Percentiles rank a stretch among this genome's conserved stretches.
phyloP scores from a whole-genome alignment of 257 asterid species.

The Ilex aquifolium region DNA sequence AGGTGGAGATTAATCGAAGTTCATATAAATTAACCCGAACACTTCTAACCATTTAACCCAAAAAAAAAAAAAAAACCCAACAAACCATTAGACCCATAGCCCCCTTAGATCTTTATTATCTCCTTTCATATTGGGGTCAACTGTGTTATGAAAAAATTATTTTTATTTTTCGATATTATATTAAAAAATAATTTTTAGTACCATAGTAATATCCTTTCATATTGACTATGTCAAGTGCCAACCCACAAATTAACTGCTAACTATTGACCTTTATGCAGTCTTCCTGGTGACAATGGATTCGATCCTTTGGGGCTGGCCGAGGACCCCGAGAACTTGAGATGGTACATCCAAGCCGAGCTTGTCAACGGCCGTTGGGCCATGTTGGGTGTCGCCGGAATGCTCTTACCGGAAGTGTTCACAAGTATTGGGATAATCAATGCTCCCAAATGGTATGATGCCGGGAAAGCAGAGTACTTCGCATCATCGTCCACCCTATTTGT shows the following conservation, averaged over 20 bases:
- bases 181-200: too few relatives aligned
- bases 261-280: constrained; percentile 21
- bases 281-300: constrained; percentile 89
- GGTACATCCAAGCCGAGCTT: constrained; percentile 90
- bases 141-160: too few relatives aligned
- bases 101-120: too few relatives aligned
- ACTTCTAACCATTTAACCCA: too few relatives aligned
- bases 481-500: constrained; percentile 82
- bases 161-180: too few relatives aligned
- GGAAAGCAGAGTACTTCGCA: constrained; percentile 75
- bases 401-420: constrained; percentile 75
- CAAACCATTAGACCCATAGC: too few relatives aligned
- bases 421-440: constrained; percentile 59
- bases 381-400: constrained; percentile 92
- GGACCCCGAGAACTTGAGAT: constrained; percentile 74
- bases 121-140: too few relatives aligned
- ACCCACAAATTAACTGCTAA: not conserved
- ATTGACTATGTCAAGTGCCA: too few relatives aligned
- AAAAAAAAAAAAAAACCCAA: too few relatives aligned
- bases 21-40: too few relatives aligned
- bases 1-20: too few relatives aligned
- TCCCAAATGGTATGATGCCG: constrained; percentile 93
- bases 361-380: constrained; percentile 94
- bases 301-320: constrained; percentile 87
- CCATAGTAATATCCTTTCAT: too few relatives aligned